Evolutionary conservation across 2,329 filamentous ascomycete genomes (phyloP).

Genomic region (Diaporthe ilicicola): DNA sequence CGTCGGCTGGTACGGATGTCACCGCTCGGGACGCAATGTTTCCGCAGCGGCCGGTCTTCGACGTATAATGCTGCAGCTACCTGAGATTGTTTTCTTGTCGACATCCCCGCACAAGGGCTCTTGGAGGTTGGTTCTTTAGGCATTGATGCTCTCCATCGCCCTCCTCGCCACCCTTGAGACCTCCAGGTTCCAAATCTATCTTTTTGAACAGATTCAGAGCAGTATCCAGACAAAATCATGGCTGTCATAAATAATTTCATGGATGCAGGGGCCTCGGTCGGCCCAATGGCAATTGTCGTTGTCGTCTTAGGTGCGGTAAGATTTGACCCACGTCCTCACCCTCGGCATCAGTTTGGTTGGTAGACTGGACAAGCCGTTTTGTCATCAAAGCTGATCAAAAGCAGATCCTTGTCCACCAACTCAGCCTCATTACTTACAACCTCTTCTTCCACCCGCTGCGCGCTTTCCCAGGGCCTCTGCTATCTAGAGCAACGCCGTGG

Average conservation of each 20-base stretch:
- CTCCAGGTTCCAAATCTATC: not conserved
- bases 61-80: not conserved
- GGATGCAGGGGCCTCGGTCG: not conserved
- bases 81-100: not conserved
- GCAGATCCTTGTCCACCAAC: conserved; percentile 7
- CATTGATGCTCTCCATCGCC: no score
- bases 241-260: not conserved
- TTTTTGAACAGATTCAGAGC: not conserved
- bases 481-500: conserved; percentile 32
- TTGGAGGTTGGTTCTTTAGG: no score
- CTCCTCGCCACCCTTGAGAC: no score
- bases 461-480: conserved; percentile 35
- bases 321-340: not conserved
- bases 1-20: not conserved
- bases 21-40: not conserved
- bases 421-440: conserved; percentile 29
- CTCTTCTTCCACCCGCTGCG: conserved; percentile 37
- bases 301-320: conserved; percentile 18
- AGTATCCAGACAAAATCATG: not conserved
- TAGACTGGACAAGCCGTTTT: not conserved
- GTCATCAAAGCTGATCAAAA: not conserved
- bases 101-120: not conserved
- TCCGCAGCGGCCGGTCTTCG: not conserved
- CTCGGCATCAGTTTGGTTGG: no score
- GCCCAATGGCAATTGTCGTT: not conserved